Evolutionary conservation across 1,284 basidiomycete genomes (phyloP).

Genomic region (Psilocybe mexicana): DNA sequence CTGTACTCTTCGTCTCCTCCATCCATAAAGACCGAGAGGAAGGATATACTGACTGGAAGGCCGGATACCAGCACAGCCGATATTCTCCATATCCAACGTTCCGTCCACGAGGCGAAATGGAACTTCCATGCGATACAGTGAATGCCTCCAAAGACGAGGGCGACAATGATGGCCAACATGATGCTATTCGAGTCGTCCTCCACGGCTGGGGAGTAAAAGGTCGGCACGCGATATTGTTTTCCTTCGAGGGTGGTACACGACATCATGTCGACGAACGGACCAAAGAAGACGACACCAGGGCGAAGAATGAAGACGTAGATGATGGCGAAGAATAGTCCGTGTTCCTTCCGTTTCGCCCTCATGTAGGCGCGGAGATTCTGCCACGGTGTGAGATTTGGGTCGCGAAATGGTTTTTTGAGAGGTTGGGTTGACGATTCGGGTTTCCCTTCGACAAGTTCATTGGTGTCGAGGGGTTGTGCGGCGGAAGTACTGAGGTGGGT

Average conservation of each 20-base stretch:
- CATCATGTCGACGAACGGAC: slow-evolving; percentile 6
- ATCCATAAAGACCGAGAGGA: not conserved
- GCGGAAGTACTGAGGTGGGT: too few relatives aligned
- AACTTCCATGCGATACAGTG: slow-evolving; percentile 21
- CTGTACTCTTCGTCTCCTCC: not conserved
- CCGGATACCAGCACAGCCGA: slow-evolving; percentile 3
- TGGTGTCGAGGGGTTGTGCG: too few relatives aligned
- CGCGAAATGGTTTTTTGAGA: not conserved
- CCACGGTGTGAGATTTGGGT: not conserved
- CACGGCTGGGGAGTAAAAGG: slow-evolving; percentile 4
- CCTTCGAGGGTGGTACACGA: slow-evolving; percentile 2
- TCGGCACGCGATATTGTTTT: slow-evolving; percentile 6
- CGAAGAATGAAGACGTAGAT: not conserved
- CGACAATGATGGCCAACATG: not conserved
- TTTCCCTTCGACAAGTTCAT: not conserved
- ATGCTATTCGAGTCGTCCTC: slow-evolving; percentile 1
- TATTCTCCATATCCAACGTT: slow-evolving; percentile 13
- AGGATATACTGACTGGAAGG: not conserved
- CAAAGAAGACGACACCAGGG: slow-evolving; percentile 6
- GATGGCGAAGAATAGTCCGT: not conserved
- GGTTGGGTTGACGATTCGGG: not conserved
- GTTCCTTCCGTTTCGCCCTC: not conserved
- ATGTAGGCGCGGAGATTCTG: not conserved
- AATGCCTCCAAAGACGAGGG: slow-evolving; percentile 17
- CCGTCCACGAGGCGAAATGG: slow-evolving; percentile 7